Percentiles rank a stretch among this genome's conserved stretches.
Conservation (phyloP, 2,329 filamentous ascomycete species). For the Orbilia brochopaga region DNA sequence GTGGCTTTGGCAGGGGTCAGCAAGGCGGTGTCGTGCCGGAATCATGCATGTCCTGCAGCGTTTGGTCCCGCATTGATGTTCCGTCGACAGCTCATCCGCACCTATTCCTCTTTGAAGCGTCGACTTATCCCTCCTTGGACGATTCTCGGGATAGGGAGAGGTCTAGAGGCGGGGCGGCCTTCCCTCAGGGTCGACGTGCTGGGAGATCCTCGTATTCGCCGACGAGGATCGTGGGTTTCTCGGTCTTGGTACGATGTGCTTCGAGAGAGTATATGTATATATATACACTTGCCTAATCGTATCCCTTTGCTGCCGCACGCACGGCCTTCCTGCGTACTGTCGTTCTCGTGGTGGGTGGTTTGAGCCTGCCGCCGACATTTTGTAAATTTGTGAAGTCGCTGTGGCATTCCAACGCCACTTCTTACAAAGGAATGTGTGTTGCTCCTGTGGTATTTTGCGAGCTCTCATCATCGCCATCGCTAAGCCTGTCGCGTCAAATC, state of each 20-base stretch:
- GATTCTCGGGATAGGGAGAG: too few species aligned
- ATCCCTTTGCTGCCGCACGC: too few species aligned
- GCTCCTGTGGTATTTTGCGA: conserved; percentile 43
- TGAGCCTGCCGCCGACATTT: not conserved
- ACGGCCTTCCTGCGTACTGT: too few species aligned
- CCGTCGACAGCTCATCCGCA: not conserved
- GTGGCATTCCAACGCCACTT: too few species aligned
- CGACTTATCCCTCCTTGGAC: not conserved
- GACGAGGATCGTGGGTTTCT: not conserved
- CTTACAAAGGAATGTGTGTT: conserved; percentile 17
- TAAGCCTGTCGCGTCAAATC: conserved; percentile 45
- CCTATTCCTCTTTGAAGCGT: not conserved
- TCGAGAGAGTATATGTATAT: not conserved
- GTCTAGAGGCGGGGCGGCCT: too few species aligned
- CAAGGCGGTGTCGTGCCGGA: conserved; percentile 4
- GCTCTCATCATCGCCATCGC: conserved; percentile 41
- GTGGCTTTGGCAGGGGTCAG: conserved; percentile 9
- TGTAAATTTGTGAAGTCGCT: not conserved
- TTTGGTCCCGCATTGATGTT: conserved; percentile 15
- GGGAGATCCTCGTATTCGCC: not conserved
- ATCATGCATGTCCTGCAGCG: conserved; percentile 10
- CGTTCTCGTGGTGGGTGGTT: too few species aligned
- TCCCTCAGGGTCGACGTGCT: not conserved
- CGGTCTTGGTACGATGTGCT: not conserved
- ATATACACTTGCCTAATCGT: not conserved